Percentiles rank a stretch among this genome's conserved stretches.
These are phyloP conservation scores for Ambrosiella cleistominuta DNA, from an alignment of 2,329 filamentous ascomycete genomes.

Conservation along the genomic window DNA sequence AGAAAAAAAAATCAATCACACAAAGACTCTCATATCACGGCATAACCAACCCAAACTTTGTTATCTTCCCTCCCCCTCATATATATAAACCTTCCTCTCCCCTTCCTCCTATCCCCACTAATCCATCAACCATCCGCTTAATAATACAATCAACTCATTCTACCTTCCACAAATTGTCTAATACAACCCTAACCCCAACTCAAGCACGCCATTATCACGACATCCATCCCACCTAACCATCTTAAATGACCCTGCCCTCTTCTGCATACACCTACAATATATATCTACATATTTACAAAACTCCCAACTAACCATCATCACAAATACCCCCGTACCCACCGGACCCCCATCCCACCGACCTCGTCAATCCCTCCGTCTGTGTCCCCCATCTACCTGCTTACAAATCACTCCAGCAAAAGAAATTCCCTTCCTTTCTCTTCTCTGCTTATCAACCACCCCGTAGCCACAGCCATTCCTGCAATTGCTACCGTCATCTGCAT, in stretches of 20 bases:
- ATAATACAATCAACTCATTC: neutral
- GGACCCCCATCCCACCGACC: neutral
- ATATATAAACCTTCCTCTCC: neutral
- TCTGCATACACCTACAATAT: neutral
- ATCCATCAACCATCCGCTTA: neutral
- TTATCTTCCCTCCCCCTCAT: neutral
- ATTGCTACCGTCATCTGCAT: too few relatives aligned
- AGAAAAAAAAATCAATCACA: neutral
- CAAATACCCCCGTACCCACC: neutral
- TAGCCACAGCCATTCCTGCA: neutral
- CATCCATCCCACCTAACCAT: neutral
- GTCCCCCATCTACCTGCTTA: neutral
- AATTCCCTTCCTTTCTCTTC: neutral
- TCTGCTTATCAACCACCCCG: neutral
- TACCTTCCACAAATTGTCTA: too few relatives aligned
- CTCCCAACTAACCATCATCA: neutral
- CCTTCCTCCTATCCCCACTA: neutral
- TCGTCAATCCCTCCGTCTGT: neutral
- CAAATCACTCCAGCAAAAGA: neutral
- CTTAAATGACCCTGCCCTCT: neutral
- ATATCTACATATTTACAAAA: neutral
- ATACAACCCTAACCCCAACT: neutral
- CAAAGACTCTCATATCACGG: neutral
- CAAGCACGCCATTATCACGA: neutral
- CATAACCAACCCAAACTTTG: neutral